Conservation (phyloP, 78 protist species). For the Dictyostelium discoideum region dicty_2.7 NC_007090.3:2802501-2803000, state of each 20-base stretch:
- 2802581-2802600: constrained; percentile 60
- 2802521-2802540: constrained; percentile 55
- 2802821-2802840: constrained; percentile 70
- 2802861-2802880: not conserved
- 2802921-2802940: not conserved
- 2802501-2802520: constrained; percentile 55
- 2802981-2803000: not conserved
- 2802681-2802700: constrained; percentile 10
- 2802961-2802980: not conserved
- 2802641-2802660: constrained; percentile 52
- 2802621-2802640: constrained; percentile 40
- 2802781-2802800: constrained; percentile 48
- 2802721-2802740: constrained; percentile 63
- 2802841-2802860: constrained; percentile 11
- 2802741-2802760: constrained; percentile 58
- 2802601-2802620: not conserved
- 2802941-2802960: no score
- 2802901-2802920: not conserved
- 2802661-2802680: constrained; percentile 9
- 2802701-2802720: constrained; percentile 30
- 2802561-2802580: constrained; percentile 54
- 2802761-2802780: constrained; percentile 40
- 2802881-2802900: not conserved
- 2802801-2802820: constrained; percentile 34
- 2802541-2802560: constrained; percentile 46